phyloP scores from a whole-genome alignment of 2,329 filamentous ascomycete species.

The Pseudocercospora eumusae region DNA sequence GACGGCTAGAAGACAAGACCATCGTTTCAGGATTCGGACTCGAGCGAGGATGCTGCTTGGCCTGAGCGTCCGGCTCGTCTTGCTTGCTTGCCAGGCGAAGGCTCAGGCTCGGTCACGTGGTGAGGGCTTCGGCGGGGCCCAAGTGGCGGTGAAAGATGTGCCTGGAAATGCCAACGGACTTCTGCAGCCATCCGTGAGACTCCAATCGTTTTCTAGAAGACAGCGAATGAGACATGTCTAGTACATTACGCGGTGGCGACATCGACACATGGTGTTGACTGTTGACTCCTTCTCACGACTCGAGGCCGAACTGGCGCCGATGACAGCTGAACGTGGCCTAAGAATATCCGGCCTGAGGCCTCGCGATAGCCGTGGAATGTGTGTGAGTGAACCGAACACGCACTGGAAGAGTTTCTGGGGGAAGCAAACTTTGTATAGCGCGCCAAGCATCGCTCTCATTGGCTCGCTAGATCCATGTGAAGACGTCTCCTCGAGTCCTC shows the following conservation, averaged over 20 bases:
- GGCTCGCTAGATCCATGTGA: conserved; percentile 11
- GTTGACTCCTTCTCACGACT: conserved; percentile 14
- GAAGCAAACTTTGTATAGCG: conserved; percentile 14
- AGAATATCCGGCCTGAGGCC: conserved; percentile 21
- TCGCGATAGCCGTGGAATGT: conserved; percentile 22
- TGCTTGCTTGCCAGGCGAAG: conserved; percentile 14
- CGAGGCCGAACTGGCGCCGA: conserved; percentile 6
- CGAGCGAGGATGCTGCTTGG: conserved; percentile 6
- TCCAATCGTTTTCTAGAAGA: conserved; percentile 35
- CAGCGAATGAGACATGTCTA: conserved; percentile 33
- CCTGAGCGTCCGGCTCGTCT: conserved; percentile 21
- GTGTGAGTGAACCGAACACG: conserved; percentile 11
- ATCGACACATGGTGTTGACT: conserved; percentile 27
- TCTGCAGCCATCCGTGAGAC: conserved; percentile 34
- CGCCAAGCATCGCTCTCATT: conserved; percentile 14
- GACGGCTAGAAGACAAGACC: conserved; percentile 13
- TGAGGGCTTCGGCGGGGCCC: conserved; percentile 24
- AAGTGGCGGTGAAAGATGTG: conserved; percentile 36
- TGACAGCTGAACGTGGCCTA: too few species aligned
- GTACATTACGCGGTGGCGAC: conserved; percentile 24
- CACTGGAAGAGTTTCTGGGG: conserved; percentile 15
- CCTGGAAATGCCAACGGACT: conserved; percentile 32
- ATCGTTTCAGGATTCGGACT: conserved; percentile 12
- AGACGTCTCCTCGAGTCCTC: conserved; percentile 21
- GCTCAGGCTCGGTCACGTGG: conserved; percentile 18